Percentiles rank a stretch among this genome's conserved stretches.
Evolutionary conservation across 1,284 basidiomycete species (phyloP).

Genomic region (Earliella scabrosa): DNA sequence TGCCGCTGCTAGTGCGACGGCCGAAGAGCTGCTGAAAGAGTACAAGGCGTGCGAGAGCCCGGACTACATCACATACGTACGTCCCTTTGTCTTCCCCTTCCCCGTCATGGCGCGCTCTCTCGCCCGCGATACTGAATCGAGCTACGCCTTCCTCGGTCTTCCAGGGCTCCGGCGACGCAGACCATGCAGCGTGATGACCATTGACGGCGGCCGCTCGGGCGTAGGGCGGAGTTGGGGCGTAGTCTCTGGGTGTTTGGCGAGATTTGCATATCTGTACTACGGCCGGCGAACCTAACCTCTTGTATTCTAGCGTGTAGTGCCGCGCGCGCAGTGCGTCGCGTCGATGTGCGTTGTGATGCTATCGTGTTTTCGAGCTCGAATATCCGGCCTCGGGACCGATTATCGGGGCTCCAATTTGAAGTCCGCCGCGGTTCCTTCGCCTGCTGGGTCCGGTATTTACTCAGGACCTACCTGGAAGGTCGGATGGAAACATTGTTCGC

Average conservation of each 20-base stretch:
- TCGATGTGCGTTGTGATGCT: conserved; percentile 7
- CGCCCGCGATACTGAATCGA: neutral
- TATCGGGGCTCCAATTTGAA: no score
- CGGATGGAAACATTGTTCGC: no score
- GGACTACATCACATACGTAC: conserved; percentile 86
- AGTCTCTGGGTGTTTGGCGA: neutral
- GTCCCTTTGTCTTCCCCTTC: conserved; percentile 38
- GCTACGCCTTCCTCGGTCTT: neutral
- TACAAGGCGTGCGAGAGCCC: conserved; percentile 93
- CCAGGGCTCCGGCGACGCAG: conserved; percentile 29
- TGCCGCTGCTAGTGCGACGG: conserved; percentile 64
- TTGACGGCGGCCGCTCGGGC: no score
- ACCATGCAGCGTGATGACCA: conserved; percentile 17
- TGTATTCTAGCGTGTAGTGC: conserved; percentile 22
- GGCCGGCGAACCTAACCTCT: conserved; percentile 10
- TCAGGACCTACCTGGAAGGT: neutral
- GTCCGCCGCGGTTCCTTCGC: no score
- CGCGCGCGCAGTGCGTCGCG: no score
- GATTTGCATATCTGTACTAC: conserved; percentile 10
- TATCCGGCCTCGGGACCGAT: no score
- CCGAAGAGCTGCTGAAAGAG: conserved; percentile 86
- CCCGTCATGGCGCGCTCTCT: neutral
- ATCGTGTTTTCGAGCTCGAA: conserved; percentile 10
- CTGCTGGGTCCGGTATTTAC: neutral
- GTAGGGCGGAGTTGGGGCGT: neutral